Conservation (phyloP, 768 basidiomycete species). For the Boletus tomentosulus region DNA sequence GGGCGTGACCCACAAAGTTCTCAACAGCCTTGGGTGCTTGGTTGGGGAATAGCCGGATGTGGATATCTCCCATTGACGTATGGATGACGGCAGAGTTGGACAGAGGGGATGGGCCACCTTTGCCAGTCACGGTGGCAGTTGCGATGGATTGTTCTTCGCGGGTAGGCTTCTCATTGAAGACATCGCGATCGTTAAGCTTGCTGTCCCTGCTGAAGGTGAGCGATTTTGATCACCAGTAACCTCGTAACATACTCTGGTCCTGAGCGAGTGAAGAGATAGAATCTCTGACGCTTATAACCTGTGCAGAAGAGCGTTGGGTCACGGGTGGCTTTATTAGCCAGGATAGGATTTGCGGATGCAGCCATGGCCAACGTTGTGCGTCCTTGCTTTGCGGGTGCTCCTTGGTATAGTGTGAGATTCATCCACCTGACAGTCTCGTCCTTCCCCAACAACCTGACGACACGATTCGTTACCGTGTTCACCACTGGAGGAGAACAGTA, state of each 20-base stretch:
- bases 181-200: slow-evolving; percentile 86
- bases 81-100: slow-evolving; percentile 87
- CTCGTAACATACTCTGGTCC: slow-evolving; percentile 77
- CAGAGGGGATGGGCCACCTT: slow-evolving; percentile 60
- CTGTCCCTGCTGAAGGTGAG: slow-evolving; percentile 52
- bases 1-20: slow-evolving; percentile 92
- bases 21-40: slow-evolving; percentile 94
- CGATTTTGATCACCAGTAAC: neutral
- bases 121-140: slow-evolving; percentile 46
- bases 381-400: slow-evolving; percentile 84
- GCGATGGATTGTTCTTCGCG: slow-evolving; percentile 93
- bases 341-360: slow-evolving; percentile 91
- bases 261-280: slow-evolving; percentile 90
- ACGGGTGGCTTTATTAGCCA: slow-evolving; percentile 76
- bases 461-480: slow-evolving; percentile 91
- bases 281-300: slow-evolving; percentile 87
- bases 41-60: slow-evolving; percentile 82
- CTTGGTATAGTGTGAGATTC: slow-evolving; percentile 89
- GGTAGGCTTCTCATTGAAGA: slow-evolving; percentile 97
- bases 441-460: slow-evolving; percentile 83
- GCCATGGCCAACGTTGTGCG: slow-evolving; percentile 89
- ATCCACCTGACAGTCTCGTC: slow-evolving; percentile 91
- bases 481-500: slow-evolving; percentile 54
- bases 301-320: slow-evolving; percentile 94
- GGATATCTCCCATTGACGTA: slow-evolving; percentile 93